Evolutionary conservation across 2,329 filamentous ascomycete species (phyloP).

Genomic region (Akanthomyces muscarius): DNA sequence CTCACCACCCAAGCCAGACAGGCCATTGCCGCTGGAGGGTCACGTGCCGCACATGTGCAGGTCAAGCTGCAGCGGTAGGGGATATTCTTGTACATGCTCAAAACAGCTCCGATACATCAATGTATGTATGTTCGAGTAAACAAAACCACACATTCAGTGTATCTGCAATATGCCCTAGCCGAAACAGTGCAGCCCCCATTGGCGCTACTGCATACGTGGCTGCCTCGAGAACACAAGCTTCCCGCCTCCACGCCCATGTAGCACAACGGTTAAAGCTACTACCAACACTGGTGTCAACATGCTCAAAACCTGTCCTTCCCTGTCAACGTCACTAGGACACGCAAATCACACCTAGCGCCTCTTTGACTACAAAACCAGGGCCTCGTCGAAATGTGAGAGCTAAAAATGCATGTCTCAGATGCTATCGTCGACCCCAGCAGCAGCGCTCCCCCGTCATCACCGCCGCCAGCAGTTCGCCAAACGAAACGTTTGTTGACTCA

Average conservation of each 20-base stretch:
- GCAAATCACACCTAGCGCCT: background rate
- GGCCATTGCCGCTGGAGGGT: background rate
- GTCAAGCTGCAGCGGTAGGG: background rate
- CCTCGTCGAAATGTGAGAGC: constrained; percentile 21
- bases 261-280: background rate
- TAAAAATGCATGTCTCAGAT: constrained; percentile 32
- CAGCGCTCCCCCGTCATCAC: background rate
- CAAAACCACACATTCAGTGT: too few relatives aligned
- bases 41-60: background rate
- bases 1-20: background rate
- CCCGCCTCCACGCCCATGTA: background rate
- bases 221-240: background rate
- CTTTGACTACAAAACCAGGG: background rate
- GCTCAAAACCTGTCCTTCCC: background rate
- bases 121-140: background rate
- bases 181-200: background rate
- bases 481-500: background rate
- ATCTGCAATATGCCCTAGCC: constrained; percentile 1
- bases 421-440: constrained; percentile 22
- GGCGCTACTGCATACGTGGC: constrained; percentile 6
- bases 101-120: background rate
- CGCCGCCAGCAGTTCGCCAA: background rate
- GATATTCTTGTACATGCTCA: background rate
- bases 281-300: background rate
- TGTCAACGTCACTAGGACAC: background rate